phyloP scores from a whole-genome alignment of 345 rosid genomes.

The Citrus unshiu region DNA sequence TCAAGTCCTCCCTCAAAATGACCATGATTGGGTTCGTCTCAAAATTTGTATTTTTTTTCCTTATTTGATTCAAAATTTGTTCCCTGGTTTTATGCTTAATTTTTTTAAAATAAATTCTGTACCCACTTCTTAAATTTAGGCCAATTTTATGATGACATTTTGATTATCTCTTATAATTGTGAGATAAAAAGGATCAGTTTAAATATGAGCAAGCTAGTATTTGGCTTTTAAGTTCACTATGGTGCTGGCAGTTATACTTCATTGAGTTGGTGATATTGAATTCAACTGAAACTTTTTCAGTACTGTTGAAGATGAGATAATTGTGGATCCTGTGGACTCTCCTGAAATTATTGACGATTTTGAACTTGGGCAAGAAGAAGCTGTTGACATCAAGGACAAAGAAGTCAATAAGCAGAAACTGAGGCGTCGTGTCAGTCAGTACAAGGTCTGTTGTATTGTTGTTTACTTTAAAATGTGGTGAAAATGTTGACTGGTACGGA shows the following conservation, averaged over 20 bases:
- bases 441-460: constrained; percentile 46
- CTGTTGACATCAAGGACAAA: constrained; percentile 76
- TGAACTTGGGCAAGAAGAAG: constrained; percentile 90
- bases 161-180: background rate
- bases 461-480: background rate
- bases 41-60: background rate
- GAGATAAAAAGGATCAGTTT: no score
- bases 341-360: constrained; percentile 88
- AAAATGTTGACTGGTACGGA: background rate
- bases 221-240: background rate
- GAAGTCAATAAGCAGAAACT: constrained; percentile 81
- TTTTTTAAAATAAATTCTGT: no score
- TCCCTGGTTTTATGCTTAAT: no score
- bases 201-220: background rate
- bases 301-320: constrained; percentile 84
- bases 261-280: background rate
- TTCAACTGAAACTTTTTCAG: constrained; percentile 26
- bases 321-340: constrained; percentile 73
- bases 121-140: no score
- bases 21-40: constrained; percentile 80
- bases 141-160: background rate
- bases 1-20: constrained; percentile 88
- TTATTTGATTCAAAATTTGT: no score
- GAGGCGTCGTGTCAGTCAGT: constrained; percentile 64
- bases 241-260: background rate